Evolutionary conservation across 2,329 filamentous ascomycete genomes (phyloP).

Genomic region (Aspergillus fijiensis): DNA sequence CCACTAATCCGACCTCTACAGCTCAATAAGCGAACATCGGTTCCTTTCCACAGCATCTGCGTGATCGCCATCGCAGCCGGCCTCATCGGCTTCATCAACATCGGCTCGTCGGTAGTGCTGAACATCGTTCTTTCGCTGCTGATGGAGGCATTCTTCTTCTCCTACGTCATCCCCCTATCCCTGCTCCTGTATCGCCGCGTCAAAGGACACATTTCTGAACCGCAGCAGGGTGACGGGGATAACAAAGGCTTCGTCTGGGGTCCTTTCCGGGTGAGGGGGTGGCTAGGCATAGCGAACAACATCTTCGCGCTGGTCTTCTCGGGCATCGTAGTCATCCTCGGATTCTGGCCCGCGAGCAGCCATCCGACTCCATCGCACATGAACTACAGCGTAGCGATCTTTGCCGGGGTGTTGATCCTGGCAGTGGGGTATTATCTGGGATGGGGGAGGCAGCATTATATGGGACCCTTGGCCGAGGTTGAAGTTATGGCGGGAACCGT

Average conservation of each 20-base stretch:
- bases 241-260: slow-evolving; percentile 20
- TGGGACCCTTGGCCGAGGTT: slow-evolving; percentile 27
- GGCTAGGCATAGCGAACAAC: slow-evolving; percentile 45
- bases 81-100: slow-evolving; percentile 51
- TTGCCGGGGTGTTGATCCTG: slow-evolving; percentile 39
- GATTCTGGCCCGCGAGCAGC: slow-evolving; percentile 45
- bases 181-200: slow-evolving; percentile 46
- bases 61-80: slow-evolving; percentile 26
- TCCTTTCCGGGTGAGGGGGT: slow-evolving; percentile 38
- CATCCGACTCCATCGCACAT: slow-evolving; percentile 36
- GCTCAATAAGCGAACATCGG: slow-evolving; percentile 4
- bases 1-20: background rate
- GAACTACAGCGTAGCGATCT: slow-evolving; percentile 51
- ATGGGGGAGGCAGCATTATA: slow-evolving; percentile 34
- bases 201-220: slow-evolving; percentile 31
- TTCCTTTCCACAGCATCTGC: slow-evolving; percentile 28
- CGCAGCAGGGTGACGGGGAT: slow-evolving; percentile 31
- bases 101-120: slow-evolving; percentile 51
- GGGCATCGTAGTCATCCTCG: slow-evolving; percentile 47
- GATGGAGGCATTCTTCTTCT: slow-evolving; percentile 47
- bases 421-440: slow-evolving; percentile 40
- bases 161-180: slow-evolving; percentile 50
- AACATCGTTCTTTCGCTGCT: slow-evolving; percentile 52
- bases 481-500: background rate
- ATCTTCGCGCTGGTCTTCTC: slow-evolving; percentile 45